Evolutionary conservation across 2,329 filamentous ascomycete species (phyloP).

Genomic region (Diplocarpon rosae): DNA sequence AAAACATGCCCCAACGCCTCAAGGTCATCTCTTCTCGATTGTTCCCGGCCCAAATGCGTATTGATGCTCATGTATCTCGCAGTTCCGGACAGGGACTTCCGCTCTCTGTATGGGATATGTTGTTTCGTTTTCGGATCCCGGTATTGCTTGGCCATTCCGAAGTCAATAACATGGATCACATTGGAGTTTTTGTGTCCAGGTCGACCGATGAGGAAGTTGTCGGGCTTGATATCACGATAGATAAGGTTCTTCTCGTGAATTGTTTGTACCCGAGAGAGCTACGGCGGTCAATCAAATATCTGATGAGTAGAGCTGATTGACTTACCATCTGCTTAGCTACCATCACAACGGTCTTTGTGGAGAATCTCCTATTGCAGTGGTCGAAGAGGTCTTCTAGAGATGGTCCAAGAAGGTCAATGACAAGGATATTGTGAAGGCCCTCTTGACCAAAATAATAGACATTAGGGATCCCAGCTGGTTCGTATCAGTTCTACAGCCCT

Average conservation of each 20-base stretch:
- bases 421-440: slow-evolving; percentile 95
- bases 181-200: slow-evolving; percentile 90
- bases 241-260: slow-evolving; percentile 99
- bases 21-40: slow-evolving; percentile 89
- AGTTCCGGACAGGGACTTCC: slow-evolving; percentile 92
- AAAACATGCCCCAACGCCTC: slow-evolving; percentile 74
- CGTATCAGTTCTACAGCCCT: slow-evolving; percentile 27
- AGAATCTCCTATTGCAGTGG: slow-evolving; percentile 89
- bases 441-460: slow-evolving; percentile 99
- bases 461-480: slow-evolving; percentile 87
- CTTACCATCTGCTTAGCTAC: slow-evolving; percentile 95
- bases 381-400: slow-evolving; percentile 96
- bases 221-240: slow-evolving; percentile 97
- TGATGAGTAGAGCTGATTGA: slow-evolving; percentile 10
- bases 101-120: slow-evolving; percentile 93
- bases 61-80: slow-evolving; percentile 99
- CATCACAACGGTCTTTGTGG: slow-evolving; percentile 97
- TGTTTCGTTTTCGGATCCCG: slow-evolving; percentile 98
- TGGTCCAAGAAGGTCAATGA: slow-evolving; percentile 91
- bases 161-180: slow-evolving; percentile 97
- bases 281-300: slow-evolving; percentile 14
- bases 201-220: slow-evolving; percentile 96
- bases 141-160: slow-evolving; percentile 99
- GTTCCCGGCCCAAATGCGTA: slow-evolving; percentile 90
- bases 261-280: slow-evolving; percentile 80